These are phyloP conservation scores for Bipolaris sorokiniana DNA, from an alignment of 2,329 filamentous ascomycete species.

Conservation along the genomic window DNA sequence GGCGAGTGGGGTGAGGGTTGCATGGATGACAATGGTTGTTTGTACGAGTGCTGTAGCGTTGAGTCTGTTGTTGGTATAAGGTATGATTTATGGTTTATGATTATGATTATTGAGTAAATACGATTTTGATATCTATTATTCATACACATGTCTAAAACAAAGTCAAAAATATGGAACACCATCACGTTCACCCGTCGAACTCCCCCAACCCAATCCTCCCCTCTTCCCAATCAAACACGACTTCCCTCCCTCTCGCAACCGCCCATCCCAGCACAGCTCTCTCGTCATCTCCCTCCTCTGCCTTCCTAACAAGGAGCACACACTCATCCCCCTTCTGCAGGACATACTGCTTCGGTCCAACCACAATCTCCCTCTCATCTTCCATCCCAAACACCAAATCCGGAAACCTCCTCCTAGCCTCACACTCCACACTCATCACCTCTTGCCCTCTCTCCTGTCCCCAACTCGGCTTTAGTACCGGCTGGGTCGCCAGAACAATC, in stretches of 20 bases:
- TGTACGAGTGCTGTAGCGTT: constrained; percentile 17
- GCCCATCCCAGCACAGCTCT: constrained; percentile 25
- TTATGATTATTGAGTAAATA: not conserved
- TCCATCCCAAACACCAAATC: constrained; percentile 27
- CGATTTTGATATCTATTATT: not conserved
- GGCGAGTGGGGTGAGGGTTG: constrained; percentile 19
- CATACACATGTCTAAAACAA: not conserved
- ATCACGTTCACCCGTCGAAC: not conserved
- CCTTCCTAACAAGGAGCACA: constrained; percentile 18
- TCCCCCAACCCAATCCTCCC: constrained; percentile 18
- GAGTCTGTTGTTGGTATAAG: constrained; percentile 9
- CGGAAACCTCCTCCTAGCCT: constrained; percentile 11
- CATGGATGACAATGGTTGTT: constrained; percentile 20
- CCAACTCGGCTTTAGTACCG: not conserved
- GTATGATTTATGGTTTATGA: too few species aligned
- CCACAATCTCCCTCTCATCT: constrained; percentile 16
- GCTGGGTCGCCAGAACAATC: constrained; percentile 20
- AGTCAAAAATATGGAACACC: not conserved
- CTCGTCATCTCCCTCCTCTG: not conserved
- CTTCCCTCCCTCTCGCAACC: constrained; percentile 21
- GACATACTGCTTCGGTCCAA: constrained; percentile 27
- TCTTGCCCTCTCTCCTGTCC: too few species aligned
- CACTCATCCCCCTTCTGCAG: constrained; percentile 19
- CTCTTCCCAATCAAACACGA: constrained; percentile 23
- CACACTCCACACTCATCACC: constrained; percentile 23